Percentiles rank a stretch among this genome's conserved stretches.
phyloP scores from a whole-genome alignment of 106 monocot genomes.

The Posidonia australis region DNA sequence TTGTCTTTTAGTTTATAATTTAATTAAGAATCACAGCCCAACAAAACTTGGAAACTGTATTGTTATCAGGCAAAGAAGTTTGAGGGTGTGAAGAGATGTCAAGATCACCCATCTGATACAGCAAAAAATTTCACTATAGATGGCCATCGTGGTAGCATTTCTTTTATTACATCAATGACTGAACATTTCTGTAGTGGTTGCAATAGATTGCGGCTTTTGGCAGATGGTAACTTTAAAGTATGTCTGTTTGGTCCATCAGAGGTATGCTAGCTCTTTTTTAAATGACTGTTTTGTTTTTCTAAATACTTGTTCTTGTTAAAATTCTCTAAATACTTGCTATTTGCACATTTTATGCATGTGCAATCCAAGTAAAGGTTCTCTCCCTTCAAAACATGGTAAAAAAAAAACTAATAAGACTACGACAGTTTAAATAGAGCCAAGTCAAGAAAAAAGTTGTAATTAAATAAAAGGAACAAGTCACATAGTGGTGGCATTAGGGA shows the following conservation, averaged over 20 bases:
- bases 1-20: slow-evolving; percentile 4
- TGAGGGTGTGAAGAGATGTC: slow-evolving; percentile 48
- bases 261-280: slow-evolving; percentile 36
- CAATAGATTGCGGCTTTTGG: slow-evolving; percentile 86
- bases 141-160: slow-evolving; percentile 75
- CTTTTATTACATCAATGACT: slow-evolving; percentile 99
- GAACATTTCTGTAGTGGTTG: slow-evolving; percentile 95
- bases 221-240: slow-evolving; percentile 99
- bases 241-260: slow-evolving; percentile 97
- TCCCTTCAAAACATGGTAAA: too few species aligned
- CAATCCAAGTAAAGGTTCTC: too few species aligned
- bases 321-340: too few species aligned
- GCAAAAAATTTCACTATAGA: slow-evolving; percentile 90
- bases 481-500: too few species aligned
- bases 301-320: neutral
- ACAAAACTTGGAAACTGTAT: neutral
- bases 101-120: slow-evolving; percentile 67
- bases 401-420: too few species aligned
- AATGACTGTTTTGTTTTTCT: neutral
- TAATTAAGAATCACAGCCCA: too few species aligned
- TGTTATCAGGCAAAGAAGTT: slow-evolving; percentile 37
- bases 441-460: too few species aligned
- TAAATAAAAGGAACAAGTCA: too few species aligned
- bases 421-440: too few species aligned
- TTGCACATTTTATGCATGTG: too few species aligned